phyloP scores from a whole-genome alignment of 148 eudicot species.

The Nepenthes gracilis region DNA sequence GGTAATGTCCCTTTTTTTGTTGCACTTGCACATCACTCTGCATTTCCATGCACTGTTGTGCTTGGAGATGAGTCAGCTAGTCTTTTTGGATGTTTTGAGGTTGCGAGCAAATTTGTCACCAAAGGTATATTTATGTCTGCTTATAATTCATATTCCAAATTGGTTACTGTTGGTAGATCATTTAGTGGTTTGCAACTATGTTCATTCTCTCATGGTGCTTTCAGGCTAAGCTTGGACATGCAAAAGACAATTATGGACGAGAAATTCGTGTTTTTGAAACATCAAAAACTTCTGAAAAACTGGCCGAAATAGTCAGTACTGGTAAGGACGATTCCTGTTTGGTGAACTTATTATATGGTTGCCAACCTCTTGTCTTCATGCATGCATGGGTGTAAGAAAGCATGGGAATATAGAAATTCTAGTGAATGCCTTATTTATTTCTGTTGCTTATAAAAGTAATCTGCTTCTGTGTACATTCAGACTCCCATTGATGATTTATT shows the following conservation, averaged over 20 bases:
- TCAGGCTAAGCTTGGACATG: conserved; percentile 60
- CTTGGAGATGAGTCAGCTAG: too few species aligned
- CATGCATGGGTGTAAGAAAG: background rate
- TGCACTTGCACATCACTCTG: too few species aligned
- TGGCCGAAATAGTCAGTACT: conserved; percentile 15
- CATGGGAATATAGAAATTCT: background rate
- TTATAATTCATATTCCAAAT: too few species aligned
- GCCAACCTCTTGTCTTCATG: background rate
- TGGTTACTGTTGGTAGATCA: too few species aligned
- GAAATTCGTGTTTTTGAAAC: conserved; percentile 72
- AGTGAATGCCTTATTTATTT: background rate
- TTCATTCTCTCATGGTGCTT: background rate
- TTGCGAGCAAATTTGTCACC: too few species aligned
- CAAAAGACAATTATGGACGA: conserved; percentile 57
- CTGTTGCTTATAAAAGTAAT: too few species aligned
- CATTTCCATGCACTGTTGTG: too few species aligned
- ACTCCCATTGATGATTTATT: background rate
- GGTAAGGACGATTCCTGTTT: conserved; percentile 8
- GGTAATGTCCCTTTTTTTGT: too few species aligned
- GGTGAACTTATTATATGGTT: background rate
- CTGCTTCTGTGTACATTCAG: background rate
- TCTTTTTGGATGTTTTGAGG: too few species aligned
- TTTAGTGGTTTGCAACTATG: background rate
- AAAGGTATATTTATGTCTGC: too few species aligned
- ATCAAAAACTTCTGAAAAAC: conserved; percentile 25